Percentiles rank a stretch among this genome's conserved stretches.
Conservation (phyloP, 169 alveolate genomes). For the Cryptosporidium bovis region DNA sequence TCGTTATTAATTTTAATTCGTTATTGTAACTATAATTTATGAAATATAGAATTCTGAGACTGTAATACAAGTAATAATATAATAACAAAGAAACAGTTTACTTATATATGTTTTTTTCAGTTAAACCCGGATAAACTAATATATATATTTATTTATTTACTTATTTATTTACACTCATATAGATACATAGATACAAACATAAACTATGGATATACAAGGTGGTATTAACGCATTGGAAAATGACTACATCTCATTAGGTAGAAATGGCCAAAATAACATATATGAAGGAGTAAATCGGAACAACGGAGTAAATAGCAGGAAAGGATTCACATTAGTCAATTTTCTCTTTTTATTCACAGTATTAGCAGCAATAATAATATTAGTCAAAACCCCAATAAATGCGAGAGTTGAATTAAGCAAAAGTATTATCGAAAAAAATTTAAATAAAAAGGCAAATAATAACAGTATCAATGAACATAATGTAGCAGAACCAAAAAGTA, state of each 20-base stretch:
- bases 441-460: neutral
- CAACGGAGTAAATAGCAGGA: neutral
- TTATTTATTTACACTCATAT: no score
- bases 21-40: no score
- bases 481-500: neutral
- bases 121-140: no score
- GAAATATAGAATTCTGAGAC: no score
- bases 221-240: neutral
- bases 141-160: no score
- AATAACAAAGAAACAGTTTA: no score
- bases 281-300: no score
- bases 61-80: no score
- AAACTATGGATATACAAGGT: no score
- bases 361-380: neutral
- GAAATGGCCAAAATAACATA: neutral
- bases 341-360: constrained; percentile 13
- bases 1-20: no score
- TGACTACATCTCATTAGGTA: constrained; percentile 31
- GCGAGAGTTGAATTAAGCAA: constrained; percentile 33
- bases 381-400: constrained; percentile 23
- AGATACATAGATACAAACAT: no score
- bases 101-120: no score
- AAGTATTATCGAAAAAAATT: constrained; percentile 16
- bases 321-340: neutral
- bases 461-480: neutral